A percentile compares a stretch with the other conserved stretches of the same genome.
Conservation (phyloP, 805 yeast species). For the Saturnispora sekii region DNA sequence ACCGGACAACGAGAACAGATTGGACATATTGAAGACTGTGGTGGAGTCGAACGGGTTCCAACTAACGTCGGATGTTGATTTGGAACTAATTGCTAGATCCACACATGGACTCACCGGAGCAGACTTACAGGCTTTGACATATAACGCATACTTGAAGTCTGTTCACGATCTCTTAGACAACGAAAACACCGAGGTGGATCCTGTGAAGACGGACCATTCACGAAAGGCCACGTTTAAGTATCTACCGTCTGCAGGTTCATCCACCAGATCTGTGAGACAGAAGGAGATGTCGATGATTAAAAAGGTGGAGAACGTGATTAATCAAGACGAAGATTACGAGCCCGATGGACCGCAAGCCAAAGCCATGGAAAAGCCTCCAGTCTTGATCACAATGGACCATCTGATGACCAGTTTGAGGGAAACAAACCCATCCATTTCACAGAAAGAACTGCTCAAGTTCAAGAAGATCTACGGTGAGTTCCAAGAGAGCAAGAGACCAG, state of each 20-base stretch:
- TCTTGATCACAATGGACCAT: slow-evolving; percentile 43
- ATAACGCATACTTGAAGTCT: slow-evolving; percentile 84
- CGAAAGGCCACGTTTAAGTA: slow-evolving; percentile 17
- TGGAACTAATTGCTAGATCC: slow-evolving; percentile 42
- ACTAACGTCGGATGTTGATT: slow-evolving; percentile 39
- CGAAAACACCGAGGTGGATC: slow-evolving; percentile 27
- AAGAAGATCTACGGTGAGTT: slow-evolving; percentile 59
- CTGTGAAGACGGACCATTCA: slow-evolving; percentile 1
- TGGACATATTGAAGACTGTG: slow-evolving; percentile 58
- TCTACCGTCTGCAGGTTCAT: background rate
- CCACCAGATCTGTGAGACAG: slow-evolving; percentile 12
- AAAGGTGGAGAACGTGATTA: slow-evolving; percentile 12
- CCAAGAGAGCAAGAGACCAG: slow-evolving; percentile 55
- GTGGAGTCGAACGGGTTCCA: slow-evolving; percentile 50
- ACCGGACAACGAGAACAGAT: slow-evolving; percentile 62
- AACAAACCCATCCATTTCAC: slow-evolving; percentile 85
- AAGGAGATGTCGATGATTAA: slow-evolving; percentile 16
- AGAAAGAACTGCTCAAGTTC: slow-evolving; percentile 56
- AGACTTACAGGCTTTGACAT: slow-evolving; percentile 84
- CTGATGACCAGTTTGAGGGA: slow-evolving; percentile 55
- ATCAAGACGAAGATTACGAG: slow-evolving; percentile 20
- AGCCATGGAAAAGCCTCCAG: slow-evolving; percentile 20
- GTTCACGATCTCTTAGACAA: slow-evolving; percentile 57
- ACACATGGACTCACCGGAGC: slow-evolving; percentile 89
- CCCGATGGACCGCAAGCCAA: slow-evolving; percentile 38